Evolutionary conservation across 306 rosid species (phyloP), one percentile per base, ranked within the genome.

Genomic region (Ormosia emarginata): DNA sequence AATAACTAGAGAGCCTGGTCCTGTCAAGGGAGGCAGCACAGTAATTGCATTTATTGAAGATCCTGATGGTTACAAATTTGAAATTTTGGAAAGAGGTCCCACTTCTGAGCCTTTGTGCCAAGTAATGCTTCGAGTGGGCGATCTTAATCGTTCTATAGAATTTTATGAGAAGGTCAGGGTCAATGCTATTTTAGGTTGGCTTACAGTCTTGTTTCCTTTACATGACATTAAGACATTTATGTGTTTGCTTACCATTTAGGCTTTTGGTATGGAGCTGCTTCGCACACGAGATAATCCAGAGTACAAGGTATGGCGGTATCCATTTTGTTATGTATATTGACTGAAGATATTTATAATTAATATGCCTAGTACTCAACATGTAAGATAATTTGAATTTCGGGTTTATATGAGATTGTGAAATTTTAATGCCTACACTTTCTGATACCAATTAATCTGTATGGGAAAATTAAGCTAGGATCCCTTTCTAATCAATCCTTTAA

Each of bases 101-200:
- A 86, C 93, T 66, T 98, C 97, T 65, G 99, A 93, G 83, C 98
- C 99, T 32, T 90, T 90, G 84, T 95, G 97, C 77, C 99, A 95
- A 92, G 94, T 95, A 79, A 95, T 95, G 99, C 97, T 95, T 86
- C 97, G 97, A 74, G 99, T 92, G 56, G 99, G 99, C n/a, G 96
- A 93, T 84, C 99, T 93, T 77, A 91, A 92, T 69, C 97, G 96
- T 79, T 95, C 99, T 71, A 91, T 92, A 63, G 87, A 91, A 58
- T 95, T 95, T 82, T 93, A 95, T 81, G 92, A 93, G 90, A 95
- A 90, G 98, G 99, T 95, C 66, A 85, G 85, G 80, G 24, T 81
- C 58, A 64, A 47, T 73, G 50, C 72, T 64, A 44, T 78, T 55
- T 56, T 66, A 17, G 50, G 53, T 70, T 50, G 67, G 37, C 71